Evolutionary conservation across 2,329 filamentous ascomycete species (phyloP).

Genomic region (Beauveria pseudobassiana): DNA sequence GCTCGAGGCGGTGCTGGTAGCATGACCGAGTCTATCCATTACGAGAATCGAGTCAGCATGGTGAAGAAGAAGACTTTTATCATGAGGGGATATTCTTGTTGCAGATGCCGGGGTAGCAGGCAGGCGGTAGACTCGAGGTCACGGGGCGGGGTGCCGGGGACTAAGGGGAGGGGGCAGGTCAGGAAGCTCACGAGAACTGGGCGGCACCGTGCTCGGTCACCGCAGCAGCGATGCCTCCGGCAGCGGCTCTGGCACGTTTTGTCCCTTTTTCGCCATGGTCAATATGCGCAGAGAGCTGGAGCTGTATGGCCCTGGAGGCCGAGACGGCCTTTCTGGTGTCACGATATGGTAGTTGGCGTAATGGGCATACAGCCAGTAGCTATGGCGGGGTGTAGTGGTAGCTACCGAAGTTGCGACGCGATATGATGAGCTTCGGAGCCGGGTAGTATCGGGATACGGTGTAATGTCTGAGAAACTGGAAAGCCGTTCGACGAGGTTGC

Average conservation of each 20-base stretch:
- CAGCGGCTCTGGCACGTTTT: conserved; percentile 47
- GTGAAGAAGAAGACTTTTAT: not conserved
- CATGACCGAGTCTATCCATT: conserved; percentile 23
- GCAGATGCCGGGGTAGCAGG: conserved; percentile 1
- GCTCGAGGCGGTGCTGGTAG: conserved; percentile 23
- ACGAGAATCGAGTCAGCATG: not conserved
- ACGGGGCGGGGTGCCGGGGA: conserved; percentile 16
- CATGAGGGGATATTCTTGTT: conserved; percentile 3
- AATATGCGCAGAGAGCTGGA: conserved; percentile 9
- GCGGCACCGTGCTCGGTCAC: conserved; percentile 45
- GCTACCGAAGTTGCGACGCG: not conserved
- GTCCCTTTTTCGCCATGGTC: conserved; percentile 36
- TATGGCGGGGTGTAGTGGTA: conserved; percentile 3
- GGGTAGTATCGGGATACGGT: not conserved
- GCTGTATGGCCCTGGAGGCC: conserved; percentile 7
- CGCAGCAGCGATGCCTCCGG: conserved; percentile 44
- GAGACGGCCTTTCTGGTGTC: not conserved
- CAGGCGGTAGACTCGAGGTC: conserved; percentile 13
- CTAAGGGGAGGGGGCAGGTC: conserved; percentile 20
- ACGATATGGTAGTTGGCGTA: conserved; percentile 18
- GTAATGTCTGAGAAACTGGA: not conserved
- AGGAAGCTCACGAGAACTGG: conserved; percentile 42
- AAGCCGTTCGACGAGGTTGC: not conserved
- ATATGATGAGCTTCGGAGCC: not conserved
- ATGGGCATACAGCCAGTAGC: conserved; percentile 29